A percentile compares a stretch with the other conserved stretches of the same genome.
Evolutionary conservation across 2,329 filamentous ascomycete genomes (phyloP).

Genomic region (Macrophomina pseudophaseolina): DNA sequence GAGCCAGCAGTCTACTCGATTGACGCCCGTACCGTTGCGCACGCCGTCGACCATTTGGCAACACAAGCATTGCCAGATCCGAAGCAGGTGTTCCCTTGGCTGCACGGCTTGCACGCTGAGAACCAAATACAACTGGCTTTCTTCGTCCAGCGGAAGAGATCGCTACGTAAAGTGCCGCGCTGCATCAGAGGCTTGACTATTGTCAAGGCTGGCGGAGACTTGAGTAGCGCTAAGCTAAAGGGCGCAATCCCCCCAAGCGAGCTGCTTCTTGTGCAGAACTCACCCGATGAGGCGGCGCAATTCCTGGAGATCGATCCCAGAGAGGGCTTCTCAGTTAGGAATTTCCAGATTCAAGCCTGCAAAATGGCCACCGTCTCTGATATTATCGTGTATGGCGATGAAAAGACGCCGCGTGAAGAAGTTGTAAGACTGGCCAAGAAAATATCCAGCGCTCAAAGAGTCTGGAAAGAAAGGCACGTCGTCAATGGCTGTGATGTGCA

Average conservation of each 20-base stretch:
- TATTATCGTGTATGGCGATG: slow-evolving; percentile 88
- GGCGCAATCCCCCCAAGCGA: slow-evolving; percentile 85
- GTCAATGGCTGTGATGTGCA: slow-evolving; percentile 62
- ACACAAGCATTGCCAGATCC: slow-evolving; percentile 83
- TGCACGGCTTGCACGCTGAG: slow-evolving; percentile 87
- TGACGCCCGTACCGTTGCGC: slow-evolving; percentile 68
- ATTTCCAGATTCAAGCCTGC: slow-evolving; percentile 94
- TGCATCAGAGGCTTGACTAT: slow-evolving; percentile 82
- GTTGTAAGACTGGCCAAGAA: slow-evolving; percentile 67
- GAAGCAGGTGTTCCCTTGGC: slow-evolving; percentile 90
- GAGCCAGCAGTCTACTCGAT: slow-evolving; percentile 74
- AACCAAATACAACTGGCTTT: slow-evolving; percentile 91
- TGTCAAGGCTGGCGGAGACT: slow-evolving; percentile 85
- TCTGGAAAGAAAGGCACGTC: slow-evolving; percentile 70
- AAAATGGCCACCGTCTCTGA: slow-evolving; percentile 90
- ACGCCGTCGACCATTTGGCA: slow-evolving; percentile 76
- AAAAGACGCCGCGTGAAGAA: slow-evolving; percentile 64
- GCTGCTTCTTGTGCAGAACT: slow-evolving; percentile 62
- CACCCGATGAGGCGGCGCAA: slow-evolving; percentile 55
- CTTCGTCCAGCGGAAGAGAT: slow-evolving; percentile 78
- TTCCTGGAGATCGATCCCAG: slow-evolving; percentile 85
- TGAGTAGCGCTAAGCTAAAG: slow-evolving; percentile 77
- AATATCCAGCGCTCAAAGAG: slow-evolving; percentile 76
- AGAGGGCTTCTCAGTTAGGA: slow-evolving; percentile 92
- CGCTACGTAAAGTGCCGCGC: slow-evolving; percentile 71